Base-by-base conservation (phyloP, 441 rosid genomes). In the Gossypium armourianum region DNA sequence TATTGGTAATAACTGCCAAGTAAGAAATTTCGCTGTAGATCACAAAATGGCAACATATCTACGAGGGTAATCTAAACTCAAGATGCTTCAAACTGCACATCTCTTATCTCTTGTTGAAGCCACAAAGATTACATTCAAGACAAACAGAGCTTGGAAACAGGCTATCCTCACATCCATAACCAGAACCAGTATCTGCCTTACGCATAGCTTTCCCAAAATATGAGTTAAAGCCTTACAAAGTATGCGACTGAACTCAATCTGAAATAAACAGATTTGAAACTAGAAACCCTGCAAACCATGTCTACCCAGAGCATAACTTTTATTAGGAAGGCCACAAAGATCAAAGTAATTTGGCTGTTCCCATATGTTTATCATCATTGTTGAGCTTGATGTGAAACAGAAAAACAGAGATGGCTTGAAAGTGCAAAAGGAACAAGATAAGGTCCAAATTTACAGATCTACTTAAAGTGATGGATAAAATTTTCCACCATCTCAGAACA, bases 271-370 rank as follows among this genome's bases (percentile, higher is more conserved):
- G 69, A 24, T 64, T 45, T 20, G 9, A 24, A 13, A n/a, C 4
- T 2, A 8, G 28, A 6, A 13, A 1, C 17, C 28, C 10, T 15
- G 29, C 28, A 15, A 64, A 64, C 17, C 36, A 15, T 45, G 69
- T 21, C 36, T 21, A 5, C 12, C 36, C 0, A 62, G 16, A 6
- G 23, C 12, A 61, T 7, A 32, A 29, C 23, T 61, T 62, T 62
- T 19, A 62, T 19, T 62, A 62, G 68, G 47, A 63, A 62, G 54
- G 36, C 69, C 56, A 61, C 12, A 61, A 61, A 15, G 56, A 64
- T 21, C 40, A 47, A 64, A 45, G 19, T 64, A 64, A 21, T 47
- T 15, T 21, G 56, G 69, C 69, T n/a, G 20, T 21, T 47, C 26
- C 56, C 4, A 15, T 17, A 61, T 2, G 21, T 16, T 61, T 61